These are phyloP conservation scores for Micractinium conductrix DNA, from an alignment of 139 green algal species.

Conservation along the genomic window DNA sequence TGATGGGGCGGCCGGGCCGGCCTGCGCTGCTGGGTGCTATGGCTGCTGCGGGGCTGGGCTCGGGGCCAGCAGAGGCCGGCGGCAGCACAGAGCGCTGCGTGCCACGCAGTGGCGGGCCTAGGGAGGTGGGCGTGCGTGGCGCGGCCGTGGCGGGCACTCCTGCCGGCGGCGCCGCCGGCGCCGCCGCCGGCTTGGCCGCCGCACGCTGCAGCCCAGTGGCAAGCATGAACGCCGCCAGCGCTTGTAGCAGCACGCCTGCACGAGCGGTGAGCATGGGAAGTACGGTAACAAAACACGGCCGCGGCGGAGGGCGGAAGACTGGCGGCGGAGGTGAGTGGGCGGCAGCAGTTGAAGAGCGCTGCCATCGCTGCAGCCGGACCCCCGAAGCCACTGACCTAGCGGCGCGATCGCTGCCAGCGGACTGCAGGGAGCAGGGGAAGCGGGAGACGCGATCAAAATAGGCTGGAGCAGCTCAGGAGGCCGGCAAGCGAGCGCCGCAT, in stretches of 20 bases:
- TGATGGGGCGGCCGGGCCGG: neutral
- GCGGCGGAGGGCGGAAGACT: neutral
- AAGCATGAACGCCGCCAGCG: neutral
- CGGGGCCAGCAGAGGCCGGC: neutral
- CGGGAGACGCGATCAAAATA: neutral
- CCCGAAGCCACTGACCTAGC: neutral
- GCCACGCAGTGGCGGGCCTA: slow-evolving; percentile 2
- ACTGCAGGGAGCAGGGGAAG: neutral
- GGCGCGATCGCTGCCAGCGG: neutral
- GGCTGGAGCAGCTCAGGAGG: neutral
- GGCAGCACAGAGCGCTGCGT: neutral
- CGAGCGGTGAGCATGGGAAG: neutral
- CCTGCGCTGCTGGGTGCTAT: neutral
- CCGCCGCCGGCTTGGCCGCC: neutral
- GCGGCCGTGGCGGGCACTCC: neutral
- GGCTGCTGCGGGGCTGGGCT: neutral
- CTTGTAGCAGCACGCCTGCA: neutral
- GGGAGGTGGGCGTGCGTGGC: neutral
- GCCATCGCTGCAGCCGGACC: neutral
- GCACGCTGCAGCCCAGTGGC: neutral
- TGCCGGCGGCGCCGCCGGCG: neutral
- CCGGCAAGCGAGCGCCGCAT: too few species aligned
- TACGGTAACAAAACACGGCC: neutral
- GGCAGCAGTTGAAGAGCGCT: neutral
- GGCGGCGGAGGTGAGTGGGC: neutral